phyloP scores from a whole-genome alignment of 305 asterid genomes.

The Solanum hybrid region DNA sequence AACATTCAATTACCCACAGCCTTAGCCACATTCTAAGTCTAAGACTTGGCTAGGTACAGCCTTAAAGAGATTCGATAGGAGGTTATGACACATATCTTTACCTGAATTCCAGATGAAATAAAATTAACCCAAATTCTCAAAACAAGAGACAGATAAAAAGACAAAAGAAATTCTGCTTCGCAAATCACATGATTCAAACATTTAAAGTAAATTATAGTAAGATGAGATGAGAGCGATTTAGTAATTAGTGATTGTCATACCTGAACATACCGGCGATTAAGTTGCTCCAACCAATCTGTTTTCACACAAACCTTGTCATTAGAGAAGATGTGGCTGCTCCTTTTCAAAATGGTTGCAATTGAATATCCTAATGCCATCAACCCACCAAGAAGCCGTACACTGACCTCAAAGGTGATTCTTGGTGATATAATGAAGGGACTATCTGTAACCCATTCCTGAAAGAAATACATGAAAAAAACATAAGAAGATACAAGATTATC shows the following conservation, averaged over 20 bases:
- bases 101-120: neutral
- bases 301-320: slow-evolving; percentile 72
- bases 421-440: slow-evolving; percentile 94
- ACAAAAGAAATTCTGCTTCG: neutral
- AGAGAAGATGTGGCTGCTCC: slow-evolving; percentile 79
- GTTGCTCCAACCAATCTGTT: slow-evolving; percentile 98
- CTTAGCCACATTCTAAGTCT: neutral
- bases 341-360: slow-evolving; percentile 89
- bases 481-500: slow-evolving; percentile 9
- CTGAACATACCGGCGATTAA: slow-evolving; percentile 86
- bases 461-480: slow-evolving; percentile 12
- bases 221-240: neutral
- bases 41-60: neutral
- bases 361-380: slow-evolving; percentile 96
- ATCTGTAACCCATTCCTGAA: slow-evolving; percentile 98
- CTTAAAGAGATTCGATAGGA: neutral
- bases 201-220: neutral
- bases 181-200: neutral
- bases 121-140: neutral
- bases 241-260: slow-evolving; percentile 30
- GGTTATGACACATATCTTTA: neutral
- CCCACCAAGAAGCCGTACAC: slow-evolving; percentile 99
- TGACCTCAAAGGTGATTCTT: slow-evolving; percentile 93
- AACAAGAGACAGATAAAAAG: neutral
- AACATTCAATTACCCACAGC: neutral